Evolutionary conservation across 1,139 yeast genomes (phyloP).

Genomic region (Diutina siamensis): DNA sequence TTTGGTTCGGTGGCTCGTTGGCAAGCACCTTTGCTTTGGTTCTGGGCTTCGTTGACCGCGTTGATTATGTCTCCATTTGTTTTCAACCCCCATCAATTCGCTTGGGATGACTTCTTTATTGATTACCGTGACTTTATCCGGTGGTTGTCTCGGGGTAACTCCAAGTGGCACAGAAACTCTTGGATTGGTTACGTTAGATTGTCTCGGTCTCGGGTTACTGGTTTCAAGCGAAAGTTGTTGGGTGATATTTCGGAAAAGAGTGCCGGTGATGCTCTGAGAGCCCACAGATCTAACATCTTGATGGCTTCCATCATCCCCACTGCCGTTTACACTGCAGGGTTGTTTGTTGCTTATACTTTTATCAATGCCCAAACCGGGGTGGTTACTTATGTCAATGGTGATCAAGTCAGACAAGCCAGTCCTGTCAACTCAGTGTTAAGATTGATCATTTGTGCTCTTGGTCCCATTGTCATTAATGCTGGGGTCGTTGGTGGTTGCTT

Average conservation of each 20-base stretch:
- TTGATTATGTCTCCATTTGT: conserved; percentile 88
- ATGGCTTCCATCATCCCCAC: conserved; percentile 85
- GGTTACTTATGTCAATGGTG: conserved; percentile 24
- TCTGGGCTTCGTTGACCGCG: conserved; percentile 92
- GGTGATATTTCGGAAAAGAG: conserved; percentile 88
- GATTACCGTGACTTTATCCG: conserved; percentile 97
- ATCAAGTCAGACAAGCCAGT: conserved; percentile 21
- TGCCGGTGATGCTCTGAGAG: conserved; percentile 91
- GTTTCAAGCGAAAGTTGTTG: conserved; percentile 86
- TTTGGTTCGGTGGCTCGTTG: conserved; percentile 91
- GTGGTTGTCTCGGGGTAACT: conserved; percentile 98
- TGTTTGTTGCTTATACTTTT: conserved; percentile 84
- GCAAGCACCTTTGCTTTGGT: conserved; percentile 97
- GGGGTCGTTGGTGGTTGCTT: conserved; percentile 70
- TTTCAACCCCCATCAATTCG: conserved; percentile 97
- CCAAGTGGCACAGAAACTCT: conserved; percentile 97
- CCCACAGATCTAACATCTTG: conserved; percentile 78
- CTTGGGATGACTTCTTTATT: conserved; percentile 97
- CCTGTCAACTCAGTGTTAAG: conserved; percentile 75
- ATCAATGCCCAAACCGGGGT: conserved; percentile 98
- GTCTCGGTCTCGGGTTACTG: conserved; percentile 94
- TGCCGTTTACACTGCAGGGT: conserved; percentile 75
- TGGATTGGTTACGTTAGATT: conserved; percentile 98
- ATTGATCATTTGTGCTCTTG: conserved; percentile 78
- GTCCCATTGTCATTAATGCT: conserved; percentile 82